Evolutionary conservation across 1,139 yeast genomes (phyloP), one percentile per base, ranked within the genome.

Genomic region (Saccharomycopsis hybrid): DNA sequence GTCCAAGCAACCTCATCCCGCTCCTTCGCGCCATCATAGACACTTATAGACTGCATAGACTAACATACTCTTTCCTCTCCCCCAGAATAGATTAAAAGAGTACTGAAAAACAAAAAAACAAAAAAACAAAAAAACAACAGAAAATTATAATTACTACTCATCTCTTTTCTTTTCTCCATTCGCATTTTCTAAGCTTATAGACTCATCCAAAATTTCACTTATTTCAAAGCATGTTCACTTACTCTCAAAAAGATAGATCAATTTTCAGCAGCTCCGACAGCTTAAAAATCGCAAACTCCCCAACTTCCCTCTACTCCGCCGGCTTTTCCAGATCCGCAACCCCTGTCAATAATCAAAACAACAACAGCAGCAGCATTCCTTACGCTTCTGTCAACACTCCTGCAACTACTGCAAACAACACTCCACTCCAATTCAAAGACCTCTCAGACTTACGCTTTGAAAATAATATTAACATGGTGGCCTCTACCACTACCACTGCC

Each of bases 341-440:
- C 5, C 65, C 65, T 31, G 51, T 57, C n/a, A 51, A 54, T 43
- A 55, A 57, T 24, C 55, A 47, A n/a, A 18, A 18, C 18, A 18
- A 18, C 18, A 18, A 18, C 18, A 18, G 18, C 18, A 18, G 18
- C 18, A 18, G 18, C 18, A 18, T 18, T 18, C 18, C 18, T 18
- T 18, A 18, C 18, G 18, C 18, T 18, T 55, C 58, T 24, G 55
- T 46, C 13, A 56, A 52, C 47, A 58, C 64, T 9, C 65, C 65
- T 18, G 50, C 50, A 2, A 47, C 52, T n/a, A 44, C 51, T 24
- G 48, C 54, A 4, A 33, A 45, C 37, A 52, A 45, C 51, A 52
- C 55, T 7, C 55, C 55, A 24, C 28, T 47, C 24, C 44, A 43
- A 18, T n/a, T 32, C 35, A 47, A 47, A 24, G 54, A 52, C 38